Conservation (phyloP, 2,329 filamentous ascomycete genomes). For the Colletotrichum musicola region DNA sequence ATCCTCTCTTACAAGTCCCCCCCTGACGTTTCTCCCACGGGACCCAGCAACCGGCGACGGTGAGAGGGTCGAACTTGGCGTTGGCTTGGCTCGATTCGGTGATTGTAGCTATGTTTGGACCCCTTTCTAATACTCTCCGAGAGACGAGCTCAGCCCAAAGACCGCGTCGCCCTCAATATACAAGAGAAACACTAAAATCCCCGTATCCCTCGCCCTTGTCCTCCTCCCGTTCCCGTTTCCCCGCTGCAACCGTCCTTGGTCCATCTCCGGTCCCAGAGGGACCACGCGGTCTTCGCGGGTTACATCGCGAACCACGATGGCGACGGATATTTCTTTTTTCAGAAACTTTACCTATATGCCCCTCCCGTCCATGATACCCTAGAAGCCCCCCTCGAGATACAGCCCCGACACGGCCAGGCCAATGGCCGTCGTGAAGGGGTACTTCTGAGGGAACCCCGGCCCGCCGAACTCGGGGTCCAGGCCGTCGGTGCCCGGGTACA, state of each 20-base stretch:
- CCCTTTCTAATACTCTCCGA: background rate
- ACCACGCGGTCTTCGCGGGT: too few species aligned
- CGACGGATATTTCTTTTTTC: too few species aligned
- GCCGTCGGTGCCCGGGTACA: constrained; percentile 55
- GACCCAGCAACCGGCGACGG: background rate
- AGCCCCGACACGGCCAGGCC: constrained; percentile 26
- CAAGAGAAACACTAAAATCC: background rate
- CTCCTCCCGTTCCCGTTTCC: background rate
- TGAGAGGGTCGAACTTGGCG: constrained; percentile 13
- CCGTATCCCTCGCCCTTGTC: background rate
- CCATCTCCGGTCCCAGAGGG: background rate
- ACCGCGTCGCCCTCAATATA: constrained; percentile 29
- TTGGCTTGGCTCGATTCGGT: background rate
- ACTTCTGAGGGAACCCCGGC: constrained; percentile 55
- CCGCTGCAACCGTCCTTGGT: background rate
- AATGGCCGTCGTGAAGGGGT: constrained; percentile 28
- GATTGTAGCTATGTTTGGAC: too few species aligned
- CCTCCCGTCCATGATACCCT: background rate
- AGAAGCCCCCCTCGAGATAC: constrained; percentile 31
- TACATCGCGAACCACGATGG: too few species aligned
- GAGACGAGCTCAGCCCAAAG: constrained; percentile 15
- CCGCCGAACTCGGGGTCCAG: constrained; percentile 59
- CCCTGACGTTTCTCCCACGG: background rate
- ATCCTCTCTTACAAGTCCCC: background rate
- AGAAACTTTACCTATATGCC: too few species aligned